Base-by-base conservation (phyloP, 202 grass and related monocot genomes). In the Brachypodium distachyon region DNA sequence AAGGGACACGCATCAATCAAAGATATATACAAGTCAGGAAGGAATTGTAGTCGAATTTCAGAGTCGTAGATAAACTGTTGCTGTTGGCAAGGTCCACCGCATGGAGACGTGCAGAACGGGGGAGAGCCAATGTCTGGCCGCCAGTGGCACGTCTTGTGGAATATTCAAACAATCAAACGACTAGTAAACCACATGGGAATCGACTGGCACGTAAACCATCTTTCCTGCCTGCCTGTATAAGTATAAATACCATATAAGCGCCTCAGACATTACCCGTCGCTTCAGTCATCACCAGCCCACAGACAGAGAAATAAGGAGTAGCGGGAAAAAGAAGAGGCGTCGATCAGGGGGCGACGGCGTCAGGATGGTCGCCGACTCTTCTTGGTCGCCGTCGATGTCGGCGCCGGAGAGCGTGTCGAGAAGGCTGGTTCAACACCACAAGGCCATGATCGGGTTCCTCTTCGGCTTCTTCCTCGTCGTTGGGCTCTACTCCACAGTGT, bases 391-490 rank as follows among this genome's bases (percentile, higher is more conserved):
- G 19, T 1, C 28, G 9, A 1, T 22, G 25, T 0, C 49, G 64
- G 10, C 25, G 18, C 14, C 12, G 2, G 84, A 80, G 44, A 59
- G 76, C 67, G 4, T 79, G 28, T 38, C 33, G n/a, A 74, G 61
- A 41, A 50, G 46, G 53, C n/a, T 88, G 54, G 49, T 55, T 5
- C 61, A 72, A 64, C 71, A 65, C 62, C 81, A 81, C 77, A 47
- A 28, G 16, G 23, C 77, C 48, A 71, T 75, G 5, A 64, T 71
- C 0, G 81, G 70, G 9, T 77, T 84, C 48, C 77, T 89, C 18
- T 12, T 84, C 47, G 71, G 86, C 21, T 72, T 89, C 77, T 77
- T 84, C 48, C 19, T 84, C 38, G 40, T 77, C 64, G 77, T 89
- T 28, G 71, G 81, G 47, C 77, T 84, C 37, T 81, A 77, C 77